These are phyloP conservation scores for Aspergillus eucalypticola DNA, from an alignment of 2,329 filamentous ascomycete genomes.

Conservation along the genomic window DNA sequence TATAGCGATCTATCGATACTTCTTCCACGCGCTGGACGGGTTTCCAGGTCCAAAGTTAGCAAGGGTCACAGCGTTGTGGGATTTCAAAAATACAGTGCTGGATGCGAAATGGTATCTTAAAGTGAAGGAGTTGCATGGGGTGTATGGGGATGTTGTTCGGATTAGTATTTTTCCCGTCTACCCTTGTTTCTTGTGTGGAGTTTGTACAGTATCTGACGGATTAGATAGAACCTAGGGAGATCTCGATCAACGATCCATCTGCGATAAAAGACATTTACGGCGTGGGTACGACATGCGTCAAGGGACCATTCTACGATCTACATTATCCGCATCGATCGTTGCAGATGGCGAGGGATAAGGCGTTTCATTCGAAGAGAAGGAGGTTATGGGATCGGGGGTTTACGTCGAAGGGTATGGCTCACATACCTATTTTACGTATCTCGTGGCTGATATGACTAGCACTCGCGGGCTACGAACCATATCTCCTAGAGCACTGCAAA, in stretches of 20 bases:
- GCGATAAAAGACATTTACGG: constrained; percentile 10
- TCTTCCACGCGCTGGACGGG: constrained; percentile 3
- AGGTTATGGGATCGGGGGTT: constrained; percentile 15
- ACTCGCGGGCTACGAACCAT: constrained; percentile 10
- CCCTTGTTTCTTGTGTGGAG: neutral
- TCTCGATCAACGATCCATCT: constrained; percentile 11
- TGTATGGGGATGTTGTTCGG: constrained; percentile 12
- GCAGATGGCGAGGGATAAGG: constrained; percentile 14
- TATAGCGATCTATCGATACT: constrained; percentile 11
- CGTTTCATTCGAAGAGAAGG: constrained; percentile 9
- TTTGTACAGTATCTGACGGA: neutral
- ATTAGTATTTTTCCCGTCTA: constrained; percentile 10
- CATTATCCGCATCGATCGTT: constrained; percentile 12
- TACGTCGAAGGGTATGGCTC: constrained; percentile 9
- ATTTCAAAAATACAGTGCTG: neutral
- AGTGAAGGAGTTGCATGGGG: constrained; percentile 8
- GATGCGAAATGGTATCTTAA: constrained; percentile 10
- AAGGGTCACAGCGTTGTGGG: constrained; percentile 6
- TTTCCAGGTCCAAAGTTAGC: constrained; percentile 7
- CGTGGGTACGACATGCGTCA: constrained; percentile 9
- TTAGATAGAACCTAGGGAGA: constrained; percentile 7
- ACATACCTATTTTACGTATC: too few species aligned
- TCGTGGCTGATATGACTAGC: neutral
- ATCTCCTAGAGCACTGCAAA: constrained; percentile 13
- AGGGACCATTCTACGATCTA: constrained; percentile 13